These are phyloP conservation scores for Penicillium turbatum DNA, from an alignment of 495 filamentous ascomycete genomes.

Conservation along the genomic window DNA sequence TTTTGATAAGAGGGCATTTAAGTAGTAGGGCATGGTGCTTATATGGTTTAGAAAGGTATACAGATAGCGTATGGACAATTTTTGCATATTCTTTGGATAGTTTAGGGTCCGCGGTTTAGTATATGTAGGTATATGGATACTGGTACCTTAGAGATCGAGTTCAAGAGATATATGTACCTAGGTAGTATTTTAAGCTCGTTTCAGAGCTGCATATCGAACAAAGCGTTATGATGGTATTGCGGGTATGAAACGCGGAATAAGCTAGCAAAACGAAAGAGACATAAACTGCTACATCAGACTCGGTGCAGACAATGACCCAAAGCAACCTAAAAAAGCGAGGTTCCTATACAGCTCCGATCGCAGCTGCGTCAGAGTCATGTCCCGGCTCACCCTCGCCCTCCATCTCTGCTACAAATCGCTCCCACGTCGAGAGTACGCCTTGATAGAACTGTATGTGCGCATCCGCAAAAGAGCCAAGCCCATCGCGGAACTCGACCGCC, in stretches of 20 bases:
- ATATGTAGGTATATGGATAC: too few species aligned
- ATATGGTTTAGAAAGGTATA: too few species aligned
- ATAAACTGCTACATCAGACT: slow-evolving; percentile 18
- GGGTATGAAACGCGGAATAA: slow-evolving; percentile 24
- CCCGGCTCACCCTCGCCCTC: slow-evolving; percentile 52
- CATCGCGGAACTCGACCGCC: slow-evolving; percentile 82
- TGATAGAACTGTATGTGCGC: slow-evolving; percentile 85
- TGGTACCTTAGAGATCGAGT: too few species aligned
- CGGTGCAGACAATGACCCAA: slow-evolving; percentile 1
- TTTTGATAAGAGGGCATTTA: too few species aligned
- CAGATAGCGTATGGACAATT: too few species aligned
- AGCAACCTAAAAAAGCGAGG: neutral
- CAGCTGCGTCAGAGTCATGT: slow-evolving; percentile 15
- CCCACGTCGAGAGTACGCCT: slow-evolving; percentile 78
- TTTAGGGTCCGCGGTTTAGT: too few species aligned
- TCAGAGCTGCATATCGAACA: neutral
- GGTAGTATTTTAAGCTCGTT: too few species aligned
- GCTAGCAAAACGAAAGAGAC: slow-evolving; percentile 13
- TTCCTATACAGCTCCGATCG: slow-evolving; percentile 9
- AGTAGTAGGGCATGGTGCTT: too few species aligned
- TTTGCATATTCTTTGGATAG: too few species aligned
- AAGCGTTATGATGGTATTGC: slow-evolving; percentile 17
- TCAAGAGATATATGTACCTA: too few species aligned
- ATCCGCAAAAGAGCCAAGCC: slow-evolving; percentile 75
- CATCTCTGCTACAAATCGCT: slow-evolving; percentile 83